phyloP scores from a whole-genome alignment of 345 rosid genomes.

The Camelina laxa region DNA sequence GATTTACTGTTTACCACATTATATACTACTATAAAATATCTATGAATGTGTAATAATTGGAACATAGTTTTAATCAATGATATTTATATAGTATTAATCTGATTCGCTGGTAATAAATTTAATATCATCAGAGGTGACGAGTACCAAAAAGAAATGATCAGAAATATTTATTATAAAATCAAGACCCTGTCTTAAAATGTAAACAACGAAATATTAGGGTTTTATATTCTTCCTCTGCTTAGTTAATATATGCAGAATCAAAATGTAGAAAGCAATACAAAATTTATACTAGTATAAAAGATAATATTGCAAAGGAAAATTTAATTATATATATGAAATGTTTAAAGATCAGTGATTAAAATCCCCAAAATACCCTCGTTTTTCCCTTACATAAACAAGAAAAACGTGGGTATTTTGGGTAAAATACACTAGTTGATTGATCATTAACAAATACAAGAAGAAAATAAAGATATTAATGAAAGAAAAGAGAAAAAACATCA shows the following conservation, averaged over 20 bases:
- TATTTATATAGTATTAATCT: conserved; percentile 15
- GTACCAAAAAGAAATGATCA: conserved; percentile 33
- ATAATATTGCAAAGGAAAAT: neutral
- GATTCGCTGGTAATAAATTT: conserved; percentile 28
- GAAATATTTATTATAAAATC: conserved; percentile 4
- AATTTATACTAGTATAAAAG: neutral
- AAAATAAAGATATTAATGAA: neutral
- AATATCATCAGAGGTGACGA: conserved; percentile 23
- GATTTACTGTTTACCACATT: no score
- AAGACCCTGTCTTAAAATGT: neutral
- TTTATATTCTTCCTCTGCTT: neutral
- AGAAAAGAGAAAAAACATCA: neutral
- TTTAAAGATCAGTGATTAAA: conserved; percentile 34
- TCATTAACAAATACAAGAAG: conserved; percentile 6
- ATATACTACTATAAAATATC: no score
- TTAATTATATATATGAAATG: neutral
- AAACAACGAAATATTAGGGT: neutral
- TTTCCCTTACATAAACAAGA: conserved; percentile 35
- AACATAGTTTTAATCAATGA: neutral
- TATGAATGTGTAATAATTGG: neutral
- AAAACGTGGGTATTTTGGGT: conserved; percentile 50
- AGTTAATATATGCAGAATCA: neutral
- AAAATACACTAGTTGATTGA: conserved; percentile 33
- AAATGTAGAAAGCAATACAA: neutral
- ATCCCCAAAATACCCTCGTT: conserved; percentile 49